Evolutionary conservation across 768 basidiomycete genomes (phyloP).

Genomic region (Suillus cothurnatus): DNA sequence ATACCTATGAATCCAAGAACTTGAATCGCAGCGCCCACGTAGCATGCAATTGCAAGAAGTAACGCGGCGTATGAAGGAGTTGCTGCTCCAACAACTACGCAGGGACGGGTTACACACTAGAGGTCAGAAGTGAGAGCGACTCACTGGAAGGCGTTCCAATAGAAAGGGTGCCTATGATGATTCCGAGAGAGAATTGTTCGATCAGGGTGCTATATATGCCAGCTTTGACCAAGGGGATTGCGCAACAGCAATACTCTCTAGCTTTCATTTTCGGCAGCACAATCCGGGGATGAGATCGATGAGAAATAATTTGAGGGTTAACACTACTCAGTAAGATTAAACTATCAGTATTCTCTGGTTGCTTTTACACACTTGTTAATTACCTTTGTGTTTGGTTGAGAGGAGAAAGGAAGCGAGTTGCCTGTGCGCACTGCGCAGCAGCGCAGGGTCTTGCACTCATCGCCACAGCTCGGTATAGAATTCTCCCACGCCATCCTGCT

Average conservation of each 20-base stretch:
- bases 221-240: constrained; percentile 86
- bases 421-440: not conserved
- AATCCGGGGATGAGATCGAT: not conserved
- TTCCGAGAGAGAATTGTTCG: constrained; percentile 72
- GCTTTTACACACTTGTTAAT: not conserved
- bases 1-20: constrained; percentile 87
- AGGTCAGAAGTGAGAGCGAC: constrained; percentile 29
- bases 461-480: constrained; percentile 9
- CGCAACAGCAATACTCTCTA: constrained; percentile 91
- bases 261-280: constrained; percentile 54
- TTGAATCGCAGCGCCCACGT: constrained; percentile 76
- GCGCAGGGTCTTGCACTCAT: not conserved
- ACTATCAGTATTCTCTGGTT: not conserved
- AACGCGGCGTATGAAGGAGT: constrained; percentile 76
- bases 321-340: not conserved
- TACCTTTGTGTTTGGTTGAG: constrained; percentile 1
- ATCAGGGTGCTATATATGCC: constrained; percentile 82
- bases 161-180: constrained; percentile 72
- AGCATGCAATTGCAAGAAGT: constrained; percentile 77
- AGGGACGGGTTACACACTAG: constrained; percentile 8
- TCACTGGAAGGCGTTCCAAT: constrained; percentile 79
- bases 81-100: constrained; percentile 80
- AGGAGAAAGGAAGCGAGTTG: not conserved
- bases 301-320: not conserved
- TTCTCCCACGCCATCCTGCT: constrained; percentile 22